phyloP scores from a whole-genome alignment of 2,329 filamentous ascomycete species.

The Dendrostoma leiphaemia region DNA sequence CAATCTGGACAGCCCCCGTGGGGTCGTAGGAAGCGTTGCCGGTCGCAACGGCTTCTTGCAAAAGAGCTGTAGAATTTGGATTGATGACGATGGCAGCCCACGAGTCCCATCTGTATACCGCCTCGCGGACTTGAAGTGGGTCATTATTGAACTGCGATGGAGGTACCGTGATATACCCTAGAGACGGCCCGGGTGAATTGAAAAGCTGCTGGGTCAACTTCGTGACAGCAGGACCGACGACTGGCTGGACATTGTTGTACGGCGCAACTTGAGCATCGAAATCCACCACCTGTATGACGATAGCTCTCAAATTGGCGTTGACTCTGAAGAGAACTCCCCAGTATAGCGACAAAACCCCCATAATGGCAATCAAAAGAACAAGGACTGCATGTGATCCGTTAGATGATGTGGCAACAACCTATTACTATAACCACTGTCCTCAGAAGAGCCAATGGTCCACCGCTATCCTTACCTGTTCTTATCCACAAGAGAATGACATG shows the following conservation, averaged over 20 bases:
- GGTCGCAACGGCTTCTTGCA: constrained; percentile 51
- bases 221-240: constrained; percentile 56
- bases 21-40: constrained; percentile 61
- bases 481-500: constrained; percentile 27
- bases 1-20: constrained; percentile 53
- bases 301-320: constrained; percentile 42
- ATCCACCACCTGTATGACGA: constrained; percentile 60
- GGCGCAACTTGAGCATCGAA: constrained; percentile 57
- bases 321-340: constrained; percentile 57
- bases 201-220: constrained; percentile 42
- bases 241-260: constrained; percentile 44
- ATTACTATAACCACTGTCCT: too few species aligned
- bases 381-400: constrained; percentile 34
- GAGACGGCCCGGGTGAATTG: constrained; percentile 33
- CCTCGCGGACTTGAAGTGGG: constrained; percentile 53
- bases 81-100: constrained; percentile 64
- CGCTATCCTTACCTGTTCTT: constrained; percentile 22
- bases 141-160: constrained; percentile 54
- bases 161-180: constrained; percentile 50
- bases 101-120: constrained; percentile 56
- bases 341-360: constrained; percentile 56
- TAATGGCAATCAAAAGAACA: constrained; percentile 53
- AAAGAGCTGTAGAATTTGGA: constrained; percentile 57
- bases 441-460: not conserved
- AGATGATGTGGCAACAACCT: too few species aligned